Evolutionary conservation across 2,329 filamentous ascomycete species (phyloP), one percentile per base, ranked within the genome.

Genomic region (Beauveria brongniartii): DNA sequence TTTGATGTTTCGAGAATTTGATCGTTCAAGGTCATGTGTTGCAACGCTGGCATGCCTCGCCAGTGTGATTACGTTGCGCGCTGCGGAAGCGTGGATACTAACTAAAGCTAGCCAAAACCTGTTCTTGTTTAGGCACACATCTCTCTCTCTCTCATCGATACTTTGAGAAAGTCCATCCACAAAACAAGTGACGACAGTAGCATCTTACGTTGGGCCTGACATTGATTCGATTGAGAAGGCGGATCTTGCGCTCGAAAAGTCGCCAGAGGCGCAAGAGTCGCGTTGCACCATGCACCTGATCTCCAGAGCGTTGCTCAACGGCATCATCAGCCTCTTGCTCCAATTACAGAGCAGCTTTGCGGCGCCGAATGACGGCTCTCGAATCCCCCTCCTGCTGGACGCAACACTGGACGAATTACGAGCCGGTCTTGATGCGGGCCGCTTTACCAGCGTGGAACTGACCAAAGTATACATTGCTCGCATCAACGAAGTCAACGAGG

Each of bases 401-500:
- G 65, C 65, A 12, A 68, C 66, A 12, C 65, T 67, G 2, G 63
- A 63, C 16, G 63, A 68, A 16, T 61, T 68, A 20, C 64, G 65
- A 1, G 10, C 22, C 7, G 66, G 65, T 2, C 51, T 68, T n/a
- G 65, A 66, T 28, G 37, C 30, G 0, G 61, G 62, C 28, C 48
- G 26, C 10, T 75, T 77, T 62, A 75, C 73, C 3, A 73, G 71
- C 40, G 69, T 72, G 3, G 72, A 76, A 55, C 67, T 77, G 5
- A 70, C 74, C 18, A 68, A 69, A 1, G 66, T 68, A 28, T 71
- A 72, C 55, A 55, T 69, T 4, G 65, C 63, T 2, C 66, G 70
- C 26, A 71, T 71, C 37, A 8, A 58, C 1, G 67, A 72, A 22
- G 66, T 69, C 44, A 68, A 70, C 30, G 16, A 58, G 2, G 57